phyloP scores from a whole-genome alignment of 108 stramenopile genomes.

The Stephanodiscus triporus region DNA sequence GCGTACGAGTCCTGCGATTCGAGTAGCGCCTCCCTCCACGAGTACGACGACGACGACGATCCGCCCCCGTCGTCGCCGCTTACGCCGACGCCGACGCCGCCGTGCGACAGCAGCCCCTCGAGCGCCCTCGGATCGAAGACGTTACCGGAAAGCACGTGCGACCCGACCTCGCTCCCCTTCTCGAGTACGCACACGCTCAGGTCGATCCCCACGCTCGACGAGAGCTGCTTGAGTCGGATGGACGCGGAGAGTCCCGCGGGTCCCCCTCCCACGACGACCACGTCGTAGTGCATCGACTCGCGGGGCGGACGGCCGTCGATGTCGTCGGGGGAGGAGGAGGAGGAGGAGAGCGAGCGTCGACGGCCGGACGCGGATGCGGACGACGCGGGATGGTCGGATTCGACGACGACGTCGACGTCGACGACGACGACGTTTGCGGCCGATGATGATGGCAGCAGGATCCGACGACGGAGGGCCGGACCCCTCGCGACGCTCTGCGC shows the following conservation, averaged over 20 bases:
- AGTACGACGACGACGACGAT: no score
- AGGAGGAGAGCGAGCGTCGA: not conserved
- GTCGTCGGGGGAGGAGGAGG: not conserved
- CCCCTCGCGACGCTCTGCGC: no score
- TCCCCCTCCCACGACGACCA: conserved; percentile 88
- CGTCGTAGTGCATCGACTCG: conserved; percentile 90
- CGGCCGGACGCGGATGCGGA: not conserved
- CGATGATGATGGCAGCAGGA: no score
- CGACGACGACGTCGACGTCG: no score
- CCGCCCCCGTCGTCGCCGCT: conserved; percentile 54
- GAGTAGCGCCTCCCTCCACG: conserved; percentile 72
- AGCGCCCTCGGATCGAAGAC: conserved; percentile 98
- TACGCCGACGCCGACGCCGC: not conserved
- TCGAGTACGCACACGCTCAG: conserved; percentile 97
- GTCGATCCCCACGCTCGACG: conserved; percentile 77
- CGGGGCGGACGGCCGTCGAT: conserved; percentile 48
- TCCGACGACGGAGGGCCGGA: no score
- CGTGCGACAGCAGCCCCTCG: conserved; percentile 92
- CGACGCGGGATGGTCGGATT: not conserved
- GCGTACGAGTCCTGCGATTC: conserved; percentile 67
- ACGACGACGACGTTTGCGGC: no score
- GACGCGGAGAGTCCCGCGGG: conserved; percentile 95
- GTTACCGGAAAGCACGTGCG: conserved; percentile 98
- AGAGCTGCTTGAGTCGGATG: conserved; percentile 97
- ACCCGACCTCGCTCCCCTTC: conserved; percentile 97